These are phyloP conservation scores for Nissolia schottii DNA, from an alignment of 306 rosid genomes.

Conservation along the genomic window DNA sequence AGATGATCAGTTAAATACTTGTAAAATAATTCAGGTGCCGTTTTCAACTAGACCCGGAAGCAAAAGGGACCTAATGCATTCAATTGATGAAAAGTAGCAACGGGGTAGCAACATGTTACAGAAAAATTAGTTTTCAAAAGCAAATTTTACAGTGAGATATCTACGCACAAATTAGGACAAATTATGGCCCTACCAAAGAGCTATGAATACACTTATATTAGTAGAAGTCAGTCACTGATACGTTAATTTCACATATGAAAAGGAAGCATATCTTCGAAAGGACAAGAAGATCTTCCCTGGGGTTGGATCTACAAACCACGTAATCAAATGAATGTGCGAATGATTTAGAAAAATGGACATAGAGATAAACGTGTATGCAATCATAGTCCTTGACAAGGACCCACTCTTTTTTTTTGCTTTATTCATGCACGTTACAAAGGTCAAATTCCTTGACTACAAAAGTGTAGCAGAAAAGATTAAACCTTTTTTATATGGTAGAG, in stretches of 20 bases:
- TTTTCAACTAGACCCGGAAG: not conserved
- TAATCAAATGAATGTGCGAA: not conserved
- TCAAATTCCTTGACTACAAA: constrained; percentile 29
- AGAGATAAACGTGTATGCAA: constrained; percentile 24
- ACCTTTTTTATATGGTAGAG: constrained; percentile 17
- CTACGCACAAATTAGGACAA: not conserved
- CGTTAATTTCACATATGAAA: constrained; percentile 13
- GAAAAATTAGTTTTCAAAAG: not conserved
- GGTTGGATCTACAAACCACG: not conserved
- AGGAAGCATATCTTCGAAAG: constrained; percentile 20
- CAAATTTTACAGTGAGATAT: not conserved
- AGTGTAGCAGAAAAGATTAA: constrained; percentile 15
- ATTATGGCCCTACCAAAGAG: not conserved
- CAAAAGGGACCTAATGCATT: not conserved
- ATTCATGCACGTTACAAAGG: constrained; percentile 16
- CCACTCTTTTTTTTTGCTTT: constrained; percentile 35
- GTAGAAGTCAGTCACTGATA: not conserved
- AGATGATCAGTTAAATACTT: constrained; percentile 6
- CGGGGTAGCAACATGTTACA: not conserved
- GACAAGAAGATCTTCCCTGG: not conserved
- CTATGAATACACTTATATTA: not conserved
- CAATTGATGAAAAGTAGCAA: not conserved
- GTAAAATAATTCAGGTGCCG: not conserved
- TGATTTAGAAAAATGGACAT: not conserved
- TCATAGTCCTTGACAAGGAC: constrained; percentile 25